These are phyloP conservation scores for Ceriops zippeliana DNA, from an alignment of 345 rosid species.

Conservation along the genomic window DNA sequence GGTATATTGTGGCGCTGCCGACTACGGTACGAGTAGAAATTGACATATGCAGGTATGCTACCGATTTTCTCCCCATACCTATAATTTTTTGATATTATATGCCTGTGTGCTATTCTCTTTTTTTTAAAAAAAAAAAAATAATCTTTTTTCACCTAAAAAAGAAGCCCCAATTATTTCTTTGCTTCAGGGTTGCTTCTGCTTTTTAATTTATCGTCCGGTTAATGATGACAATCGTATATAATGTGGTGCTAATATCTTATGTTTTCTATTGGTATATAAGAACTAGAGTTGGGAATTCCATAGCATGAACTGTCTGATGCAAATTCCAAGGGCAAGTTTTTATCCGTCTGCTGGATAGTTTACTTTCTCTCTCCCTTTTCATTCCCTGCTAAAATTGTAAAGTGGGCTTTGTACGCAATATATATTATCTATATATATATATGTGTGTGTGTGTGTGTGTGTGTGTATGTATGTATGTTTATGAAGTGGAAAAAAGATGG, in stretches of 20 bases:
- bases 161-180: not conserved
- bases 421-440: no score
- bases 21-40: slow-evolving; percentile 10
- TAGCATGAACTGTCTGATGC: not conserved
- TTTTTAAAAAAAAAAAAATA: no score
- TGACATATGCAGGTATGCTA: not conserved
- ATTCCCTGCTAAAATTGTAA: not conserved
- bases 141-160: not conserved
- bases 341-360: no score
- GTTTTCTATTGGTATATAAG: not conserved
- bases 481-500: no score
- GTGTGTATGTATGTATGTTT: no score
- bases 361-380: no score
- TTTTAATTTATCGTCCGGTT: slow-evolving; percentile 18
- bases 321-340: not conserved
- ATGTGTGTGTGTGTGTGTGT: no score
- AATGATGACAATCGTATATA: slow-evolving; percentile 26
- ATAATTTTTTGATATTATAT: not conserved
- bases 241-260: not conserved
- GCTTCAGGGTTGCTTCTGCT: slow-evolving; percentile 23
- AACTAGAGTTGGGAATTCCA: not conserved
- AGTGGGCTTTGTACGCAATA: not conserved
- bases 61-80: no score
- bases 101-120: not conserved
- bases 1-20: slow-evolving; percentile 13